A percentile compares a stretch with the other conserved stretches of the same genome.
phyloP scores from a whole-genome alignment of 2,329 filamentous ascomycete genomes.

The Ophiostoma ulmi region DNA sequence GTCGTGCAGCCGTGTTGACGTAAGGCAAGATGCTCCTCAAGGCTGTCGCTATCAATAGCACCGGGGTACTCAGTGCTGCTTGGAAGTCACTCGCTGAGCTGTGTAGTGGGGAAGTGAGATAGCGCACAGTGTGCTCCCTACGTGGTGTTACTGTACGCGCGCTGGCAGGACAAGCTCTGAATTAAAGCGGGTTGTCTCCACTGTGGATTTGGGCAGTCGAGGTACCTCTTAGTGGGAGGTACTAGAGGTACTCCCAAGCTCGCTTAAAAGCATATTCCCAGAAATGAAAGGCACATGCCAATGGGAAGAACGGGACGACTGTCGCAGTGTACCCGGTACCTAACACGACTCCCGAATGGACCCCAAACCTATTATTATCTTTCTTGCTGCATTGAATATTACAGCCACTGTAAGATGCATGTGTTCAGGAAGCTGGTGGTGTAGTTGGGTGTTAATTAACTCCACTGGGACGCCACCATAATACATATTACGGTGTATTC shows the following conservation, averaged over 20 bases:
- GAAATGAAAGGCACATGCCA: background rate
- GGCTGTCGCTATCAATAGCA: background rate
- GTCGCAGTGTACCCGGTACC: background rate
- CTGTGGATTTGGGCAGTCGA: background rate
- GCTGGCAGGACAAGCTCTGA: background rate
- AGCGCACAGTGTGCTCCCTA: background rate
- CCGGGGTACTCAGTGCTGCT: background rate
- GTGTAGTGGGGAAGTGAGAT: background rate
- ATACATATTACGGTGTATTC: too few species aligned
- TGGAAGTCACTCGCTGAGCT: background rate
- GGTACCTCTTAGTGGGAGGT: background rate
- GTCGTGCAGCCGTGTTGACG: constrained; percentile 1
- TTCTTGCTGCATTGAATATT: background rate
- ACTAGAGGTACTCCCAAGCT: background rate
- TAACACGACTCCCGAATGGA: background rate
- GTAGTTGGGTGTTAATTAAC: background rate
- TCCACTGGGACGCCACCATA: too few species aligned
- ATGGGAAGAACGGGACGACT: background rate
- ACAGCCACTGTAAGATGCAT: too few species aligned
- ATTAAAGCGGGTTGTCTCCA: background rate
- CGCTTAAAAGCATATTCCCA: background rate
- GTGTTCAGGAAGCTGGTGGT: background rate
- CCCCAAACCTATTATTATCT: background rate
- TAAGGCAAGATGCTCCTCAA: background rate
- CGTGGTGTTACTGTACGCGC: background rate